Evolutionary conservation across 352 stramenopile species (phyloP), one percentile per base, ranked within the genome.

Genomic region (Globisporangium radiosum): DNA sequence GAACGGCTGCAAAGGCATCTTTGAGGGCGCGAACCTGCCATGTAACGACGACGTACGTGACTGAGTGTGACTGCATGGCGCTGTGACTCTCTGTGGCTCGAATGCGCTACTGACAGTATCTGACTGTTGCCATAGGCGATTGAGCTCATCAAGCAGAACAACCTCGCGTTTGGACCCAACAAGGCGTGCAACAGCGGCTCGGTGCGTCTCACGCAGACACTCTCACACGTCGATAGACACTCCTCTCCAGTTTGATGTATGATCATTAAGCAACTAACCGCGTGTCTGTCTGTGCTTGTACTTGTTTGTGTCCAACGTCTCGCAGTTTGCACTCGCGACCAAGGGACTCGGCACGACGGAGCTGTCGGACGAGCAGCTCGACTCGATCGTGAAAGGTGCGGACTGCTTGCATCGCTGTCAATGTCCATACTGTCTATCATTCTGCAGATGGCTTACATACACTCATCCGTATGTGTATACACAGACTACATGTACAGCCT

Each of bases 1-100:
- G 75, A 96, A 93, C 65, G 87, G 87, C 56, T 94, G 85, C 75
- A 87, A 93, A 70, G 87, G 85, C 44, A 71, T 96, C 51, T 94
- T 96, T 51, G 87, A 96, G 69, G 85, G 85, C 43, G 84, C 85
- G 52, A 91, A 94, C 67, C 85, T 92, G 58, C 85, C 87, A 4
- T 92, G 82, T 71, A 87, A 72, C 45, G 71, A 86, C 47, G 81
- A 92, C 40, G 78, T 84, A 48, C 36, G 57, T 47, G 25, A 33
- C 25, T 33, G 25, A 3, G 25, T 33, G 25, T 33, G 25, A 33
- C 25, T 33, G 25, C 25, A 3, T 33, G 25, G 25, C 25, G 25
- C 25, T 33, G 25, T 33, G 25, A 36, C 0, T 14, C 45, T 19
- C 37, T 19, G 6, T 63, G 11, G 11, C 17, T 37, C 7, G 15